Evolutionary conservation across 2,329 filamentous ascomycete genomes (phyloP).

Genomic region (Myriosclerotinia curreyana): DNA sequence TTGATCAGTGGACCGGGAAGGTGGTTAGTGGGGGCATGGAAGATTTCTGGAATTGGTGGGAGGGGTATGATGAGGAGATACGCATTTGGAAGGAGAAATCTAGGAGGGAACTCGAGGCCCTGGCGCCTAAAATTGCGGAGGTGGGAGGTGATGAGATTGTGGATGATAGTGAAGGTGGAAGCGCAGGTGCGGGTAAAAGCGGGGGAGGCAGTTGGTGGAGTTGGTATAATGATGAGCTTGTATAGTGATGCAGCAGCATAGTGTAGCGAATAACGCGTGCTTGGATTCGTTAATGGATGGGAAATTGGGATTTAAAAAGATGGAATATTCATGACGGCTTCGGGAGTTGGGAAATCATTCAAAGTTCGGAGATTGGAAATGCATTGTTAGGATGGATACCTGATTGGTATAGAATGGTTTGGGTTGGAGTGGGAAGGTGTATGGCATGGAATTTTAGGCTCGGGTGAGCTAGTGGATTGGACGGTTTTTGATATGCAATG

Average conservation of each 20-base stretch:
- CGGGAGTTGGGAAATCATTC: background rate
- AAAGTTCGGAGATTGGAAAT: background rate
- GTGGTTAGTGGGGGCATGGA: slow-evolving; percentile 23
- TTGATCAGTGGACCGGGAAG: slow-evolving; percentile 54
- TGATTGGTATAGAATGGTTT: too few species aligned
- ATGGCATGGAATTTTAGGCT: background rate
- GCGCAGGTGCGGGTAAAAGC: background rate
- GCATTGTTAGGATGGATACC: background rate
- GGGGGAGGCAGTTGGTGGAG: slow-evolving; percentile 9
- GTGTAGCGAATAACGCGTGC: background rate
- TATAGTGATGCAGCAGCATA: background rate
- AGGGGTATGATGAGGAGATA: slow-evolving; percentile 9
- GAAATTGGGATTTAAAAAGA: slow-evolving; percentile 2
- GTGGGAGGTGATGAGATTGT: slow-evolving; percentile 4
- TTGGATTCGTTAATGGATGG: slow-evolving; percentile 5
- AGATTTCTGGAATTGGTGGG: slow-evolving; percentile 15
- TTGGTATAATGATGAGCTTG: slow-evolving; percentile 11
- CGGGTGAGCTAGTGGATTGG: background rate
- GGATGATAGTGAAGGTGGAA: background rate
- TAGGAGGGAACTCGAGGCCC: background rate
- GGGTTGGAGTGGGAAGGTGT: background rate
- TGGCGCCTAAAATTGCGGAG: background rate
- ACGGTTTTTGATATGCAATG: background rate
- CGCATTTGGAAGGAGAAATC: slow-evolving; percentile 9
- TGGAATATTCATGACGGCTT: slow-evolving; percentile 2